Evolutionary conservation across 2,329 filamentous ascomycete genomes (phyloP), one percentile per base, ranked within the genome.

Genomic region (Helotiales sp.): DNA sequence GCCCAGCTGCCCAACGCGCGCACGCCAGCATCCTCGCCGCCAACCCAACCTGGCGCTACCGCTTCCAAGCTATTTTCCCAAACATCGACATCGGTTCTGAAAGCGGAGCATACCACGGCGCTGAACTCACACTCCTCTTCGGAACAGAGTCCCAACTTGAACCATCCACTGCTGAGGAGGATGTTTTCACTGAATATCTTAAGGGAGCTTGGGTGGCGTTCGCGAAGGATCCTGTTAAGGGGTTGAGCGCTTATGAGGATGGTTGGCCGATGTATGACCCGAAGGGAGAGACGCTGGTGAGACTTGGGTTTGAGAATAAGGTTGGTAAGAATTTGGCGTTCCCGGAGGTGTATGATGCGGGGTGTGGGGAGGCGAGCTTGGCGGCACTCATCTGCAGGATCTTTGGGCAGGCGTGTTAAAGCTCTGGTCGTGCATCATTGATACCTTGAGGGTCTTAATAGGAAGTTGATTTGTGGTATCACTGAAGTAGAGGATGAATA

Each of bases 141-240:
- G 74, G 71, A 62, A 76, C 73, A 10, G 69, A 63, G 2, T 67
- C 66, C 15, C 30, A 67, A 3, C 20, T 71, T 1, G 54, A 67
- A 7, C 72, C 71, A 45, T 74, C 72, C 6, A 61, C 65, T 7
- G 69, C 70, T 30, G 72, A 74, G 55, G 73, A 78, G 58, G 65
- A 65, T 30, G 67, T 57, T 17, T 63, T 78, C 4, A 70, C 69
- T 34, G 61, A 66, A 26, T 78, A 76, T 54, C 67, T 79, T 6
- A 71, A 73, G 34, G 71, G 73, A 10, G 78, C 77, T 6, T 80
- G 77, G 78, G 70, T 76, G 0, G 69, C 75, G 3, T 79, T 79
- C 68, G 77, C 78, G 30, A 79, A 76, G 55, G 71, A 79, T 66
- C 75, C 78, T 2, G 66, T 63, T 7, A 65, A 74, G 61, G 77